Percentiles rank a stretch among this genome's conserved stretches.
Evolutionary conservation across 1,284 basidiomycete species (phyloP).

Genomic region (Malassezia pachydermatis): DNA sequence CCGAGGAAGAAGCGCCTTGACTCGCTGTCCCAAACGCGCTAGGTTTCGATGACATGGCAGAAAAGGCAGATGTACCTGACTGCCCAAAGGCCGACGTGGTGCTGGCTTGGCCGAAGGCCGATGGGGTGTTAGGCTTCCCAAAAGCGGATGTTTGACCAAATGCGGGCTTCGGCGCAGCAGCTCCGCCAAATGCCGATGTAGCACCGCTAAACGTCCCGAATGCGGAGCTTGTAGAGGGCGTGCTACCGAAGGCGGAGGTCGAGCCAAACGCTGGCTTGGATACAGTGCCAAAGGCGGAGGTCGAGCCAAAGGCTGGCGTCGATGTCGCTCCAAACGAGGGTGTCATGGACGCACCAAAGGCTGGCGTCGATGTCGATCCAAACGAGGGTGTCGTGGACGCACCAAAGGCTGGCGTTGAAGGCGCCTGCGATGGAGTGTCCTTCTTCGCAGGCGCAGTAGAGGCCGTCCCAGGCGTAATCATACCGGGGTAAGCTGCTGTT

Average conservation of each 20-base stretch:
- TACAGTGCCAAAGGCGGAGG: conserved; percentile 24
- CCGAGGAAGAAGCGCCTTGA: neutral
- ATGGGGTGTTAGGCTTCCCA: conserved; percentile 10
- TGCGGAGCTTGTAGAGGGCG: too few species aligned
- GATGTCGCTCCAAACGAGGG: conserved; percentile 18
- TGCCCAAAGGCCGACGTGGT: conserved; percentile 21
- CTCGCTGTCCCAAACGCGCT: conserved; percentile 4
- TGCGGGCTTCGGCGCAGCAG: conserved; percentile 14
- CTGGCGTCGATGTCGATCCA: conserved; percentile 17
- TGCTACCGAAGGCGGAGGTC: conserved; percentile 22
- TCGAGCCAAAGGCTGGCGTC: conserved; percentile 24
- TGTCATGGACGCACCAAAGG: too few species aligned
- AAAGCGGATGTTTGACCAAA: conserved; percentile 25
- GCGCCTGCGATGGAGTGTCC: neutral
- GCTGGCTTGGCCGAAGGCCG: conserved; percentile 46
- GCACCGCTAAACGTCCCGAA: too few species aligned
- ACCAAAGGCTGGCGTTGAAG: neutral
- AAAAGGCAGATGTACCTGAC: conserved; percentile 2
- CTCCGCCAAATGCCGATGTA: too few species aligned
- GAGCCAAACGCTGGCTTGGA: conserved; percentile 21
- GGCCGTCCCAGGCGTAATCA: conserved; percentile 29
- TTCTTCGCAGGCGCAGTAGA: too few species aligned
- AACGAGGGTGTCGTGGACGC: neutral
- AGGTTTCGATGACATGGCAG: conserved; percentile 16
- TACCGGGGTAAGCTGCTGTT: conserved; percentile 49